Evolutionary conservation across 2,329 filamentous ascomycete species (phyloP), one percentile per base, ranked within the genome.

Genomic region (Didymella exigua): DNA sequence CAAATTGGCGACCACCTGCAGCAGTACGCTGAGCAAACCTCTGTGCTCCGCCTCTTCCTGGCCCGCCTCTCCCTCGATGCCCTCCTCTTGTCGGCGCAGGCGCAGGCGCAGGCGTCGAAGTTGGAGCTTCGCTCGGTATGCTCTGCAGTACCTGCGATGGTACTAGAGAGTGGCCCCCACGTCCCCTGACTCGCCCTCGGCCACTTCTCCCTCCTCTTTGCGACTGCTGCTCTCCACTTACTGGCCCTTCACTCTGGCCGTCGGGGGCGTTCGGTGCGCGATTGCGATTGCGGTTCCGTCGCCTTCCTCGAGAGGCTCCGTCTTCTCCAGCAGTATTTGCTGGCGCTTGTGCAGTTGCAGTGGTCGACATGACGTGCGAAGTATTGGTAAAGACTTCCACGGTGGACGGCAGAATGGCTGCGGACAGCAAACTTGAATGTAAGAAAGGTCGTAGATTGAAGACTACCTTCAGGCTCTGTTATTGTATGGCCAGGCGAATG

Each of bases 1-100:
- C 79, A 62, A 82, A 82, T 37, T 76, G 73, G 53, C 81, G 70
- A 7, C 79, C 79, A 49, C 70, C 68, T 42, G 60, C 64, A 30
- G 66, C 65, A 19, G 59, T 55, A 5, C 69, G 68, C 33, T 65
- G 63, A 26, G 59, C 60, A 26, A 67, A 63, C 27, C 62, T 56
- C 9, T 57, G 52, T 26, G 46, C 51, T 18, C 63, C 62, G 23
- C 61, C 62, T 59, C 69, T 56, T 37, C 57, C 64, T 41, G 51
- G 42, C 2, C 54, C 60, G 11, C 57, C 58, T 49, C 61, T 54
- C 2, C 60, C 62, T 33, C 53, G 51, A 19, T 54, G 56, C 40
- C 58, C 43, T 51, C 60, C 60, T 52, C 54, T 48, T 56, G 48
- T 27, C 18, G 54, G 43, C 18, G 50, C 40, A 18, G 54, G 40